These are phyloP conservation scores for Cystofilobasidium capitatum DNA, from an alignment of 768 basidiomycete species.

Conservation along the genomic window DNA sequence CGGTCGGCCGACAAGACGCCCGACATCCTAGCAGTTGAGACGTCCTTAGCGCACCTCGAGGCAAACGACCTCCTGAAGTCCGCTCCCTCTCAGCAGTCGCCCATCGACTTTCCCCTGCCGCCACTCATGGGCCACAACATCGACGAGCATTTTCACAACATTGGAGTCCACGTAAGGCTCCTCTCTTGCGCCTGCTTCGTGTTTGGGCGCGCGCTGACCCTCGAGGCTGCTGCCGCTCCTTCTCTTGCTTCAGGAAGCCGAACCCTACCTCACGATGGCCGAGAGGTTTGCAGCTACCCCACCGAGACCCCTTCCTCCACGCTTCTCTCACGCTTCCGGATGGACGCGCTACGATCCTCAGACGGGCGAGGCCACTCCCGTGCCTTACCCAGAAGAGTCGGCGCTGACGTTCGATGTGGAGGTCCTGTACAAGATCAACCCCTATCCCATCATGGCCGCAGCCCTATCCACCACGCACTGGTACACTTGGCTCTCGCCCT, in stretches of 20 bases:
- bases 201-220: background rate
- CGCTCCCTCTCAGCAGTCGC: conserved; percentile 54
- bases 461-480: conserved; percentile 74
- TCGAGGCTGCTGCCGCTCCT: background rate
- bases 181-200: background rate
- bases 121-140: conserved; percentile 69
- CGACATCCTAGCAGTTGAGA: conserved; percentile 53
- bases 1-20: conserved; percentile 50
- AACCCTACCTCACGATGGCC: conserved; percentile 70
- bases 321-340: conserved; percentile 41
- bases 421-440: conserved; percentile 66
- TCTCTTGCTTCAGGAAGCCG: conserved; percentile 39
- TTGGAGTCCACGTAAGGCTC: conserved; percentile 54
- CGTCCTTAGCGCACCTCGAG: conserved; percentile 70
- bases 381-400: conserved; percentile 38
- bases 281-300: conserved; percentile 48
- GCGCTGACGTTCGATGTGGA: conserved; percentile 89
- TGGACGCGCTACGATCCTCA: conserved; percentile 90
- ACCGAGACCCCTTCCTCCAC: conserved; percentile 54
- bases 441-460: conserved; percentile 74
- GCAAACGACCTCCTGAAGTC: conserved; percentile 67
- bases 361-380: conserved; percentile 47
- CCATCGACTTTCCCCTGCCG: conserved; percentile 69
- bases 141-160: conserved; percentile 76
- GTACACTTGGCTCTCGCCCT: conserved; percentile 96